Evolutionary conservation across 139 green algal genomes (phyloP).

Genomic region (Asterochloris erici): DNA sequence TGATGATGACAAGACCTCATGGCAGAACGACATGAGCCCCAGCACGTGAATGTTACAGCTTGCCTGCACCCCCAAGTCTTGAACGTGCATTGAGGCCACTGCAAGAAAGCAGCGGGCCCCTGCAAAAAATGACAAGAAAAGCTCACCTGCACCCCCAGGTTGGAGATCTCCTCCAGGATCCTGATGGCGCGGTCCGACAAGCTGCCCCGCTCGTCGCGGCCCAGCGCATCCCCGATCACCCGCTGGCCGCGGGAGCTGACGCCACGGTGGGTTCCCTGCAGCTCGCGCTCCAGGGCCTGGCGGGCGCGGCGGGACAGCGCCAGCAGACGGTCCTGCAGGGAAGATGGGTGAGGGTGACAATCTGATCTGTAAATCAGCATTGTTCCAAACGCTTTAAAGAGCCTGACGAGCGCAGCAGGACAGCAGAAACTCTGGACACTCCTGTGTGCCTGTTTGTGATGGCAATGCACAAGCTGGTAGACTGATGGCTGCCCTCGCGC

Average conservation of each 20-base stretch:
- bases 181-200: conserved; percentile 9
- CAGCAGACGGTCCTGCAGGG: conserved; percentile 2
- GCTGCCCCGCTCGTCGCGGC: not conserved
- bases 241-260: not conserved
- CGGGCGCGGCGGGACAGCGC: conserved; percentile 1
- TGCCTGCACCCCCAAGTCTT: too few relatives aligned
- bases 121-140: not conserved
- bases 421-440: too few relatives aligned
- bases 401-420: not conserved
- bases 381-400: not conserved
- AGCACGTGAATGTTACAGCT: too few relatives aligned
- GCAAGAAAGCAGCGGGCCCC: too few relatives aligned
- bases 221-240: not conserved
- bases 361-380: not conserved
- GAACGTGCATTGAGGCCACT: too few relatives aligned
- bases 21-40: too few relatives aligned
- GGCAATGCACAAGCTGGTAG: too few relatives aligned
- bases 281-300: conserved; percentile 4
- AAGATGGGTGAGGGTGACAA: too few relatives aligned
- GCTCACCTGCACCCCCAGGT: not conserved
- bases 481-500: too few relatives aligned
- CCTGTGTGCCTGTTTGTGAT: too few relatives aligned
- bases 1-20: too few relatives aligned
- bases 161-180: not conserved
- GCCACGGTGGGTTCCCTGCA: conserved; percentile 1